Conservation (phyloP, 345 rosid genomes). For the Eutrema japonicum region DNA sequence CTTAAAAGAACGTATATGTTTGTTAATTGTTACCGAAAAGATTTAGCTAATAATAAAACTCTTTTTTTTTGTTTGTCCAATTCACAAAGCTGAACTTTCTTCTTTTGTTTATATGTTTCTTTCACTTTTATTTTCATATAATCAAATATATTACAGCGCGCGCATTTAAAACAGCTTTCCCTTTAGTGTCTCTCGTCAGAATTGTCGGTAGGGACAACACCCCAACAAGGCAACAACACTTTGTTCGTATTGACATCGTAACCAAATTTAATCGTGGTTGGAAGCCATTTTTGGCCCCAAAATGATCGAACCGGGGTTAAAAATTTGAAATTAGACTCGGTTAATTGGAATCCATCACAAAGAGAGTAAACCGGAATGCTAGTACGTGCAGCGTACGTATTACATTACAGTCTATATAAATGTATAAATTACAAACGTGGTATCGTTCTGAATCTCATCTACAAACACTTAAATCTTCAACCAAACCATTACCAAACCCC, state of each 20-base stretch:
- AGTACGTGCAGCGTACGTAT: neutral
- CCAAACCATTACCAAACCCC: constrained; percentile 8
- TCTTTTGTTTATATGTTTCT: constrained; percentile 25
- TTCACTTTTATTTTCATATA: constrained; percentile 7
- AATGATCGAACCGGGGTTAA: neutral
- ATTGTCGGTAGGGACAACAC: constrained; percentile 32
- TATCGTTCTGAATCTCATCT: constrained; percentile 16
- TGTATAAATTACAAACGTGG: constrained; percentile 24
- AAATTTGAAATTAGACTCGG: neutral
- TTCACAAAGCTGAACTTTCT: neutral
- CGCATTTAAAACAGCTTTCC: constrained; percentile 10
- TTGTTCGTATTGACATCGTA: constrained; percentile 28
- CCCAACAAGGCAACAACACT: neutral
- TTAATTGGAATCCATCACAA: neutral
- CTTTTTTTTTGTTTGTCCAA: constrained; percentile 18
- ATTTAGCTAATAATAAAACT: neutral
- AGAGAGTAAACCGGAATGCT: neutral
- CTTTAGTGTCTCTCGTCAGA: constrained; percentile 32
- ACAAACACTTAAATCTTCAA: constrained; percentile 16
- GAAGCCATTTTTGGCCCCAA: neutral
- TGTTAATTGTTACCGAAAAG: constrained; percentile 25
- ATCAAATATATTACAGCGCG: constrained; percentile 26
- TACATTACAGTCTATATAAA: too few relatives aligned
- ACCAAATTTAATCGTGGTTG: neutral
- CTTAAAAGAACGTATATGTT: constrained; percentile 25